Evolutionary conservation across 129 eudicot genomes (phyloP), one percentile per base, ranked within the genome.

Genomic region (Helianthus tuberosus): DNA sequence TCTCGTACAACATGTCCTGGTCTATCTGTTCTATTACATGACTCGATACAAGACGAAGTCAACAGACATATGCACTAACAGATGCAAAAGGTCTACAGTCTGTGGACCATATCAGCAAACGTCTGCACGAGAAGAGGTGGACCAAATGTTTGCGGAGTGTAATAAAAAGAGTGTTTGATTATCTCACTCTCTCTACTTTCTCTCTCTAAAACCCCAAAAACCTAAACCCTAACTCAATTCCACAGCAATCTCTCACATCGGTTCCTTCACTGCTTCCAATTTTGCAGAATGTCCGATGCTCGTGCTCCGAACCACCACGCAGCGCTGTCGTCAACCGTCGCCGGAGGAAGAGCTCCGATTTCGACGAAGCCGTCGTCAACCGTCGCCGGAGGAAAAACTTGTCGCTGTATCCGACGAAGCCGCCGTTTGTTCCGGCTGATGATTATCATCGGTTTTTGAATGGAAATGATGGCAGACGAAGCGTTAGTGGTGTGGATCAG

Each of bases 391-490:
- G 84, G 82, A 36, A 80, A 82, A 89, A 83, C 78, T 78, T 93
- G 8, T 88, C 91, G 38, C 74, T 93, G 75, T 73, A 88, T 6
- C 78, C 98, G 46, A 85, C 88, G 76, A 86, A 79, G 80, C 90
- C 96, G 77, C 95, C 96, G 68, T 92, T 89, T 62, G 74, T 76
- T 66, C 80, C 92, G 29, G 63, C 86, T 29, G 88, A 82, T 35
- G 96, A 90, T 63, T 90, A 93, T 77, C 91, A 93, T 60, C 98
- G 91, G 6, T 88, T 88, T 80, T 81, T 82, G 54, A 41, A 84
- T 62, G 83, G 80, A 44, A 59, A 20, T 35, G 85, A 80, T 44
- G 75, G 76, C 20, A 58, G 62, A 58, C 72, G 78, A 68, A 62
- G 16, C 76, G 77, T 79, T 52, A 64, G 60, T 57, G 14, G 73